Evolutionary conservation across 2,329 filamentous ascomycete species (phyloP).

Genomic region (Sclerotinia spermophila): DNA sequence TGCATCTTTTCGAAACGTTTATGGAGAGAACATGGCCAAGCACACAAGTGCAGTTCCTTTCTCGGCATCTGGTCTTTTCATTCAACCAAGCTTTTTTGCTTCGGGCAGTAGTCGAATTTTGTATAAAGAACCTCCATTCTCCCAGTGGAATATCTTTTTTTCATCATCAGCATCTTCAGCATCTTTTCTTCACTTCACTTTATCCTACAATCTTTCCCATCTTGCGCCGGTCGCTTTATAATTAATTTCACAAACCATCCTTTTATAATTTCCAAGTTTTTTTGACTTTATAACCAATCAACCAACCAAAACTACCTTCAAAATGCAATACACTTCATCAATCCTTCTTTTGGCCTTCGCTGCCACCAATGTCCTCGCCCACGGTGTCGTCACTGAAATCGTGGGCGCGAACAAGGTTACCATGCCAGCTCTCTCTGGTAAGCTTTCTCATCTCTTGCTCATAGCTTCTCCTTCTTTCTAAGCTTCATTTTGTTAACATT

Average conservation of each 20-base stretch:
- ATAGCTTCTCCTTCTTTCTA: background rate
- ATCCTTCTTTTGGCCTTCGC: constrained; percentile 46
- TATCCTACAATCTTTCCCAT: constrained; percentile 29
- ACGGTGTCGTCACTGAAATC: constrained; percentile 55
- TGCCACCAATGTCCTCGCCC: constrained; percentile 48
- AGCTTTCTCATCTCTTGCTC: constrained; percentile 20
- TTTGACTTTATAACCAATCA: constrained; percentile 13
- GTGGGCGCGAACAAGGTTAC: constrained; percentile 58
- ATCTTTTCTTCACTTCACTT: constrained; percentile 18
- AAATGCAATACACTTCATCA: constrained; percentile 47
- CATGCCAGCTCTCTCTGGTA: constrained; percentile 58
- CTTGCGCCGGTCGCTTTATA: constrained; percentile 30
- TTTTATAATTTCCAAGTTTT: constrained; percentile 15
- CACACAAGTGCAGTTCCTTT: constrained; percentile 21
- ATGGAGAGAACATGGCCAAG: constrained; percentile 3
- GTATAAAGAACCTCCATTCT: constrained; percentile 29
- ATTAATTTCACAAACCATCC: constrained; percentile 17
- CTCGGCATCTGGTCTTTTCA: constrained; percentile 30
- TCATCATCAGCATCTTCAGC: constrained; percentile 31
- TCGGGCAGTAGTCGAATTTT: constrained; percentile 18
- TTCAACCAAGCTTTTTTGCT: constrained; percentile 25
- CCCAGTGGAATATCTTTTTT: constrained; percentile 21
- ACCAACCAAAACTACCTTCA: constrained; percentile 32
- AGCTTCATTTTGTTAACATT: constrained; percentile 22
- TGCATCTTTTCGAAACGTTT: constrained; percentile 25